Percentiles rank a stretch among this genome's conserved stretches.
Conservation (phyloP, 2,329 filamentous ascomycete species). For the Fusarium begoniae region DNA sequence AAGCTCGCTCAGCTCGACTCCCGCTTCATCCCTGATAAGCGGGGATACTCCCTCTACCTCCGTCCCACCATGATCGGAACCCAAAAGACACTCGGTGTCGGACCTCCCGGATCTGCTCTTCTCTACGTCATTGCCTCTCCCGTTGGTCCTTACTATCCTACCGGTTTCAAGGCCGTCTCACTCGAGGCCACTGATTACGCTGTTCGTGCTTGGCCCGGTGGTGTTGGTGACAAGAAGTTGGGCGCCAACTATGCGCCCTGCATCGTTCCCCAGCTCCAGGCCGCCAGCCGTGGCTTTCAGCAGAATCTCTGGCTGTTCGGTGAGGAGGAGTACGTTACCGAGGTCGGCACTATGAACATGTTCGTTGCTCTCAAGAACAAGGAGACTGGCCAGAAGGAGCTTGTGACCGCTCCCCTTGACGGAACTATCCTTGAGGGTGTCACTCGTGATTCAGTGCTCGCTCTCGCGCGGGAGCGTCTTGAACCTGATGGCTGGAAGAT, state of each 20-base stretch:
- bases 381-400: constrained; percentile 88
- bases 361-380: constrained; percentile 88
- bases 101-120: constrained; percentile 88
- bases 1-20: constrained; percentile 83
- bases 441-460: constrained; percentile 89
- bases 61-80: constrained; percentile 98
- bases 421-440: constrained; percentile 97
- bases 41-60: constrained; percentile 94
- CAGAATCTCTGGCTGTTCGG: constrained; percentile 99
- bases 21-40: constrained; percentile 86
- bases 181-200: constrained; percentile 97
- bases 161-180: constrained; percentile 96
- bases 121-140: constrained; percentile 96
- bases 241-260: constrained; percentile 99
- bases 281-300: constrained; percentile 90
- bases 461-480: constrained; percentile 84
- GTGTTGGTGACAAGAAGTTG: constrained; percentile 97
- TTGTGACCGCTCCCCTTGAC: constrained; percentile 94
- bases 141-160: constrained; percentile 97
- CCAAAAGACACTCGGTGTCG: constrained; percentile 91
- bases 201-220: constrained; percentile 96
- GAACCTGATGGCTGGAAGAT: constrained; percentile 88
- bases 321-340: constrained; percentile 93
- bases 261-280: constrained; percentile 94
- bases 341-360: constrained; percentile 99